Base-by-base conservation (phyloP, 108 stramenopile species). In the Fragilariopsis cylindrus region DNA sequence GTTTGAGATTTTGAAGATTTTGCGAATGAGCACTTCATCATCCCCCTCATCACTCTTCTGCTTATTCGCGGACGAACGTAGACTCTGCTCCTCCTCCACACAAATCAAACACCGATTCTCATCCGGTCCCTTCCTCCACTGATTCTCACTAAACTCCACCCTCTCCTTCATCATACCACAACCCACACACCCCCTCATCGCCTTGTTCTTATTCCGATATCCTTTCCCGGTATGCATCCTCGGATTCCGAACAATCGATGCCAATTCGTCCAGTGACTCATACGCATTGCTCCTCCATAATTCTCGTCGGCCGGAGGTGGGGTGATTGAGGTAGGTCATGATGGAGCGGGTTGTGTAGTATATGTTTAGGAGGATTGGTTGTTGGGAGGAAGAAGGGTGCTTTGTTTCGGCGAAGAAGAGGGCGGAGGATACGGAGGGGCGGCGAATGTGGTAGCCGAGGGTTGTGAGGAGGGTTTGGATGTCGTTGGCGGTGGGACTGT, bases 231-330 rank as follows among this genome's bases (percentile, higher is more conserved):
- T 30, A 30, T 30, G 30, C 30, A 30, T 30, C 13, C 74, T 9
- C 3, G 79, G 79, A 65, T 80, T 75, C 50, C 57, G 70, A 39
- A 80, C 75, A 42, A 73, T 64, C 5, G 71, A 16, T 30, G 19
- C 62, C 60, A 80, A 50, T 45, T 69, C 69, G 16, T 70, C 79
- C 4, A 63, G 30, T 11, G 58, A 62, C 13, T 69, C 41, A 47
- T 80, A 80, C 13, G 79, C 79, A 71, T 57, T 64, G 49, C 21
- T 18, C 7, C 79, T n/a, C 79, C 79, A 80, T n/a, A 80, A 19
- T 12, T 16, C 45, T 13, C 76, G 75, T 58, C 57, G 65, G 44
- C 74, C 79, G 5, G 44, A 18, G 11, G 57, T 75, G 6, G 79
- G 79, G 30, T 80, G 79, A 43, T 52, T 7, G 7, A 76, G 54